Base-by-base conservation (phyloP, 345 rosid genomes). In the Melaleuca quinquenervia region DNA sequence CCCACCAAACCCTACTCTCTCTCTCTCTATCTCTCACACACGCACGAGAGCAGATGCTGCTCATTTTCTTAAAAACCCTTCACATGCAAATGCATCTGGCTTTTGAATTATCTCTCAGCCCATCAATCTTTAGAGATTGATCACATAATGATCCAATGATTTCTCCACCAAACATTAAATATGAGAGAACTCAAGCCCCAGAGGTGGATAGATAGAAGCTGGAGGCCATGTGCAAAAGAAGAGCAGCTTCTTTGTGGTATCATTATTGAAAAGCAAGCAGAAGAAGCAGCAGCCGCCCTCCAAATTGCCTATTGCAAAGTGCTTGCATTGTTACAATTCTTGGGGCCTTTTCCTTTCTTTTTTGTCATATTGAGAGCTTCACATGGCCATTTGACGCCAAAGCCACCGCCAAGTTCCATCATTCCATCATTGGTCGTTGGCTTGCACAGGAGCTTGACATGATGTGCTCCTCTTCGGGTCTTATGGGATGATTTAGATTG, bases 141-240 rank as follows among this genome's bases (percentile, higher is more conserved):
- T 32, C 78, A 36, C 78, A 36, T 70, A 70, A 70, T 36, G 45
- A 36, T 18, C 21, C 48, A 36, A 70, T 70, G 80, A 70, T 70
- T 36, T 41, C 36, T 32, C 41, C 18, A 32, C 80, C 80, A 36
- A 70, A 70, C 80, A 70, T 5, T 36, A 36, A 41, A 70, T 32
- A 52, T 0, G 80, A 70, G 26, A 70, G 41, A 18, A 48, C 48
- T 70, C 48, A 18, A 70, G 78, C 78, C 78, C 32, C 18, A 45
- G 32, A 64, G 45, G 78, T 32, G 45, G 78, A 64, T 32, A 22
- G 78, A 64, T 11, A 44, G 83, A 83, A 87, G 91, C 87, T 90
- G 92, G 91, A 90, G 83, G 75, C 91, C 95, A 93, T 93, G 95
- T 93, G 95, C 92, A 83, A 82, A 55, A 41, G 85, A 88, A 54